Evolutionary conservation across 805 yeast species (phyloP).

Genomic region (Candida maris): DNA sequence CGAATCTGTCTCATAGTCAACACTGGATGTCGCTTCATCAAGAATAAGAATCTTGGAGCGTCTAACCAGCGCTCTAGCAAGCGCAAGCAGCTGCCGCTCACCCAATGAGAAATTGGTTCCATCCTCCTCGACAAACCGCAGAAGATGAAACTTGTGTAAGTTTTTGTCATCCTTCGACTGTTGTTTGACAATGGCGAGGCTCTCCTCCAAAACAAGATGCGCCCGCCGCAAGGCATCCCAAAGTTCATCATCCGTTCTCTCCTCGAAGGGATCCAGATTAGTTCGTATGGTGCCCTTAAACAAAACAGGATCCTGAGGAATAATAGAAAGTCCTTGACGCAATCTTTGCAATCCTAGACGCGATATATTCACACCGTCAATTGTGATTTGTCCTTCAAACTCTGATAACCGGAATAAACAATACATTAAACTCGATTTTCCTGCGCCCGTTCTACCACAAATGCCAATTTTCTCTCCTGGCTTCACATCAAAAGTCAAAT

Average conservation of each 20-base stretch:
- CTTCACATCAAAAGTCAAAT: constrained; percentile 39
- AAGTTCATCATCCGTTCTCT: constrained; percentile 48
- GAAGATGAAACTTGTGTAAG: constrained; percentile 59
- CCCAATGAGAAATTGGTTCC: constrained; percentile 71
- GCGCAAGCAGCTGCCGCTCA: constrained; percentile 64
- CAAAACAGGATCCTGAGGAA: constrained; percentile 87
- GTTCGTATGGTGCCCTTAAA: constrained; percentile 75
- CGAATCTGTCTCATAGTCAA: constrained; percentile 69
- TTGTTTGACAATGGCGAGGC: constrained; percentile 29
- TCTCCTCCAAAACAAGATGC: constrained; percentile 46
- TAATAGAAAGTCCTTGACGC: constrained; percentile 71
- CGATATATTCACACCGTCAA: constrained; percentile 69
- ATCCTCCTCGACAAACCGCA: constrained; percentile 58
- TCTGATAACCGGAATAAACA: constrained; percentile 58
- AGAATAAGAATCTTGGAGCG: constrained; percentile 56
- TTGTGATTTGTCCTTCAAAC: constrained; percentile 51
- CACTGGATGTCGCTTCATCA: constrained; percentile 78
- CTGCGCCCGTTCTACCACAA: constrained; percentile 90
- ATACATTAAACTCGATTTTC: constrained; percentile 63
- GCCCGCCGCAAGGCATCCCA: constrained; percentile 61
- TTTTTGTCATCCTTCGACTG: constrained; percentile 32
- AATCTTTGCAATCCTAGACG: constrained; percentile 63
- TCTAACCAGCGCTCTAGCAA: constrained; percentile 69
- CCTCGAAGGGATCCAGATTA: constrained; percentile 74
- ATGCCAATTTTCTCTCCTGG: constrained; percentile 72